Conservation (phyloP, 208 protist genomes). For the Crithidia sp. region DNA sequence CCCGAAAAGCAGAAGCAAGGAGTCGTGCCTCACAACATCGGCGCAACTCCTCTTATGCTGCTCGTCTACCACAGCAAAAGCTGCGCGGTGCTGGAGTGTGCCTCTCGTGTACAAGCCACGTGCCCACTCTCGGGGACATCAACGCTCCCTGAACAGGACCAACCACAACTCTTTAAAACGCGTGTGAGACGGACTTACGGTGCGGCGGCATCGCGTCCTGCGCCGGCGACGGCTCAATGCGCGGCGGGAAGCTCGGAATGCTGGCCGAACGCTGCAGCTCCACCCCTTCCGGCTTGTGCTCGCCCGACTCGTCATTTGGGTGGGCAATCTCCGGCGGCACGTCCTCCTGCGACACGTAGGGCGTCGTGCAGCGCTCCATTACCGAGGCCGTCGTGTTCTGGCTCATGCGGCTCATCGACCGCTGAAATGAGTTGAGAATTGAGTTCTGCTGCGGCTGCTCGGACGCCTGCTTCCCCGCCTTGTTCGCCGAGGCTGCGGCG, state of each 20-base stretch:
- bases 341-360: constrained; percentile 39
- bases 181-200: constrained; percentile 65
- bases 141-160: no score
- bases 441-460: constrained; percentile 8
- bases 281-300: constrained; percentile 62
- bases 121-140: no score
- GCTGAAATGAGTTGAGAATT: constrained; percentile 26
- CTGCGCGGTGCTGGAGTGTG: no score
- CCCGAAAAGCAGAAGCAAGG: no score
- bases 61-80: no score
- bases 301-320: constrained; percentile 55
- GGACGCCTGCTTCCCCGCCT: neutral
- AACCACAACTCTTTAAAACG: constrained; percentile 17
- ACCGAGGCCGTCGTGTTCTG: constrained; percentile 15
- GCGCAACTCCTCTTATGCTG: no score
- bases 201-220: constrained; percentile 75
- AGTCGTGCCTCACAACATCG: no score
- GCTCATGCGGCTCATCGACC: constrained; percentile 40
- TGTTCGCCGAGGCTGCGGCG: neutral
- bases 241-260: constrained; percentile 57
- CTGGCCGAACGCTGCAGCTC: constrained; percentile 74
- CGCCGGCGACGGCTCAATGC: constrained; percentile 74
- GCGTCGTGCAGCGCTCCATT: constrained; percentile 45
- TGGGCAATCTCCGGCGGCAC: constrained; percentile 60
- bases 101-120: no score